A percentile compares a stretch with the other conserved stretches of the same genome.
phyloP scores from a whole-genome alignment of 352 stramenopile genomes.

The Pythium aristosporum region DNA sequence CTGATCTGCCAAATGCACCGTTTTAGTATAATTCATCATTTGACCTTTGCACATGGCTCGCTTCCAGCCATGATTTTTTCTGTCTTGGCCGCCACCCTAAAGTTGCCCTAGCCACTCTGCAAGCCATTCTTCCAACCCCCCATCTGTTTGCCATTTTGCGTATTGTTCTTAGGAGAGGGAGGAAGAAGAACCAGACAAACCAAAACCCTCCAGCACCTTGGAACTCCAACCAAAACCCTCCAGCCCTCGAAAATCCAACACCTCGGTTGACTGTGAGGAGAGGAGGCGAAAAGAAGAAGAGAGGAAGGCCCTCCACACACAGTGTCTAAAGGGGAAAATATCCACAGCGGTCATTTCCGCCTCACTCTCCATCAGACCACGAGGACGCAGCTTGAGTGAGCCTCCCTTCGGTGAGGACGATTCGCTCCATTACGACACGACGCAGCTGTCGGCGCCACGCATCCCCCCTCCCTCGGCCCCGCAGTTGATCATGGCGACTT shows the following conservation, averaged over 20 bases:
- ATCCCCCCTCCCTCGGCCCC: neutral
- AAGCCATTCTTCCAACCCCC: conserved; percentile 9
- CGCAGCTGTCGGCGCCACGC: too few species aligned
- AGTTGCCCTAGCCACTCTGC: conserved; percentile 15
- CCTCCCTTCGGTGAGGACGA: too few species aligned
- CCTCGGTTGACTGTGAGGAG: conserved; percentile 22
- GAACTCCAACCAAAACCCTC: conserved; percentile 3
- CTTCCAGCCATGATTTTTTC: conserved; percentile 17
- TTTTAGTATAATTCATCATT: neutral
- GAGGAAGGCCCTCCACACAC: conserved; percentile 1
- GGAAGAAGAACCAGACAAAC: conserved; percentile 26
- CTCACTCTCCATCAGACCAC: conserved; percentile 14
- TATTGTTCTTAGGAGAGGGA: conserved; percentile 17
- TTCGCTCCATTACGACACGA: too few species aligned
- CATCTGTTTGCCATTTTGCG: conserved; percentile 13
- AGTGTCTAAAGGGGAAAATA: neutral
- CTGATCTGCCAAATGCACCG: neutral
- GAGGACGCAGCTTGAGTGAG: conserved; percentile 5
- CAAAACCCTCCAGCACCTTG: conserved; percentile 1
- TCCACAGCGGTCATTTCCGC: neutral
- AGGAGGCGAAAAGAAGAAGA: conserved; percentile 3
- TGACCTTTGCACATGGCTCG: neutral
- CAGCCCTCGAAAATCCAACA: conserved; percentile 6
- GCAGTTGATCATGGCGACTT: conserved; percentile 18
- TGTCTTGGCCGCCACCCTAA: conserved; percentile 1